Conservation (phyloP, 108 stramenopile genomes). For the Fistulifera pelliculosa region DNA sequence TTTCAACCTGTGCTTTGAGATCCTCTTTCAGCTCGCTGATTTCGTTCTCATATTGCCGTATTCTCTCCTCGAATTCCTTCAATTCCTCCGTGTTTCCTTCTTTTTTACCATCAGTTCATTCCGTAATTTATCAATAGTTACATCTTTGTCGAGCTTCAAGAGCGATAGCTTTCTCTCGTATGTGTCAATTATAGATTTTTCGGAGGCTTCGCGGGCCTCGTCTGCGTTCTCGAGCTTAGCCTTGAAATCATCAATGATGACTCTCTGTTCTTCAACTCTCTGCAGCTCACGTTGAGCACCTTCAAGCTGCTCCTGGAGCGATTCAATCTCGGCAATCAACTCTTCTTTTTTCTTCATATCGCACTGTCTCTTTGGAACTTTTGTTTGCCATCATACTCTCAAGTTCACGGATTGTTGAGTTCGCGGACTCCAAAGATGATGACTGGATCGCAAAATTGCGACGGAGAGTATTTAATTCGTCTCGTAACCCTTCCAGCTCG, state of each 20-base stretch:
- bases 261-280: slow-evolving; percentile 14
- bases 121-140: slow-evolving; percentile 53
- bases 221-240: slow-evolving; percentile 35
- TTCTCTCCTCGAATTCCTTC: slow-evolving; percentile 27
- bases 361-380: background rate
- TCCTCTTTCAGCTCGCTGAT: slow-evolving; percentile 44
- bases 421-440: slow-evolving; percentile 6
- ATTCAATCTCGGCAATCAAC: slow-evolving; percentile 12
- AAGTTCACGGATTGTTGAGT: slow-evolving; percentile 22
- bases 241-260: slow-evolving; percentile 31
- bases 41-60: slow-evolving; percentile 39
- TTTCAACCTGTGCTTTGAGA: slow-evolving; percentile 40
- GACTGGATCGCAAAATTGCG: slow-evolving; percentile 11
- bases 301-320: slow-evolving; percentile 18
- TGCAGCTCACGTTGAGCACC: slow-evolving; percentile 5
- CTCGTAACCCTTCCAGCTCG: slow-evolving; percentile 24
- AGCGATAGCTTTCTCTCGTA: slow-evolving; percentile 46
- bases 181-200: slow-evolving; percentile 33
- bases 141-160: slow-evolving; percentile 45
- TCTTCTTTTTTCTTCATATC: slow-evolving; percentile 13
- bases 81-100: slow-evolving; percentile 22
- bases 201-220: slow-evolving; percentile 34
- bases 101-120: slow-evolving; percentile 44
- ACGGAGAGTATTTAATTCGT: slow-evolving; percentile 30
- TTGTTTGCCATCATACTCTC: slow-evolving; percentile 21